phyloP scores from a whole-genome alignment of 768 basidiomycete species.

The Leccinum truebloodii region DNA sequence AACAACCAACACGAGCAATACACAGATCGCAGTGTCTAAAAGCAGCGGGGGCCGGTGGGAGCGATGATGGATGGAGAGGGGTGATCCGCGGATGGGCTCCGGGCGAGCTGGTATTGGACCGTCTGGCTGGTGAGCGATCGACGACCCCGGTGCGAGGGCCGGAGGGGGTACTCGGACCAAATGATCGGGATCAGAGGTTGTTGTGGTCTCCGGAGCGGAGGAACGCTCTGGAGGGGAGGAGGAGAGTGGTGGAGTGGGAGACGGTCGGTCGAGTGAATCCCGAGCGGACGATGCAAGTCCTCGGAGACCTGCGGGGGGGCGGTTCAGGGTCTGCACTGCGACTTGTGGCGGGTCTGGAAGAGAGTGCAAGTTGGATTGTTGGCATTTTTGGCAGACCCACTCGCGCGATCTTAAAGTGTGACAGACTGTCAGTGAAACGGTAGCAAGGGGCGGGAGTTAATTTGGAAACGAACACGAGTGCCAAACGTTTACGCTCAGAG shows the following conservation, averaged over 20 bases:
- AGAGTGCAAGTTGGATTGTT: slow-evolving; percentile 62
- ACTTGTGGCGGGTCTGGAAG: slow-evolving; percentile 62
- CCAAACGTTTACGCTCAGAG: slow-evolving; percentile 75
- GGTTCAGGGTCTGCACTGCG: slow-evolving; percentile 17
- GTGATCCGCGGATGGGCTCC: slow-evolving; percentile 23
- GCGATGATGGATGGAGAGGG: slow-evolving; percentile 16
- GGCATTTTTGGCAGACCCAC: slow-evolving; percentile 79
- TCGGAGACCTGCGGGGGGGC: slow-evolving; percentile 19
- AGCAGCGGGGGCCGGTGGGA: slow-evolving; percentile 54
- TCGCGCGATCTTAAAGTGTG: slow-evolving; percentile 61
- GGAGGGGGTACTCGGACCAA: slow-evolving; percentile 8
- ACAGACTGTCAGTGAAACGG: slow-evolving; percentile 10
- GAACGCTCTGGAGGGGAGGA: slow-evolving; percentile 24
- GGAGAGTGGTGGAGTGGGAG: slow-evolving; percentile 10
- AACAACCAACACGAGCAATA: slow-evolving; percentile 67
- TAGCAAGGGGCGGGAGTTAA: slow-evolving; percentile 8
- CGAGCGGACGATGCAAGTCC: slow-evolving; percentile 19
- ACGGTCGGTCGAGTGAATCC: slow-evolving; percentile 19
- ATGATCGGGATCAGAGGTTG: slow-evolving; percentile 18
- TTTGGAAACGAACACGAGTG: slow-evolving; percentile 57
- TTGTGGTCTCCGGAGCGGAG: slow-evolving; percentile 10
- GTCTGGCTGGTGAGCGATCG: slow-evolving; percentile 15
- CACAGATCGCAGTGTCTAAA: slow-evolving; percentile 73
- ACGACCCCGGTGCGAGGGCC: slow-evolving; percentile 11
- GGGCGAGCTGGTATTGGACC: slow-evolving; percentile 4